These are phyloP conservation scores for Phytophthora pluvialis DNA, from an alignment of 352 stramenopile genomes.

Conservation along the genomic window DNA sequence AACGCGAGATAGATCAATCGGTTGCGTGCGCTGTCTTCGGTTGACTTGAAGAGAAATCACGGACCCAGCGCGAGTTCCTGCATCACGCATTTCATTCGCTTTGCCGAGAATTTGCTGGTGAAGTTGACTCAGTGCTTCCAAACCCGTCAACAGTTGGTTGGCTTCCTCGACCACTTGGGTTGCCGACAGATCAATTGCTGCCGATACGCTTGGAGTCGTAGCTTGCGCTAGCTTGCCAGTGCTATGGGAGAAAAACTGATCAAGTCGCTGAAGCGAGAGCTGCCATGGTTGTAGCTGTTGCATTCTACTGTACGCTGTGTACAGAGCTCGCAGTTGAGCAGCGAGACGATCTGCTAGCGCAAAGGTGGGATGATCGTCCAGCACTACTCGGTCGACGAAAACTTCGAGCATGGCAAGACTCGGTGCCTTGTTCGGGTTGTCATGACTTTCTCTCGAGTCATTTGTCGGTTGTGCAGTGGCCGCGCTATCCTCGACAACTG, in stretches of 20 bases:
- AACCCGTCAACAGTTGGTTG: conserved; percentile 43
- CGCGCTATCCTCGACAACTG: background rate
- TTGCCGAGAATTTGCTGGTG: conserved; percentile 64
- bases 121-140: conserved; percentile 56
- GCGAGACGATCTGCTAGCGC: conserved; percentile 66
- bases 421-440: background rate
- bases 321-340: conserved; percentile 64
- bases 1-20: conserved; percentile 43
- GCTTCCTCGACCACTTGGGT: conserved; percentile 37
- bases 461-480: background rate
- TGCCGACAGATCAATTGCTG: conserved; percentile 19
- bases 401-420: conserved; percentile 53
- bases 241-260: conserved; percentile 45
- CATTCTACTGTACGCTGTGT: conserved; percentile 57
- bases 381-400: conserved; percentile 57
- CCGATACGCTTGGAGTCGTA: background rate
- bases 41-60: conserved; percentile 15
- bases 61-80: conserved; percentile 14
- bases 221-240: conserved; percentile 11
- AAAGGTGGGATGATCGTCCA: conserved; percentile 83
- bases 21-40: conserved; percentile 30
- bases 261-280: conserved; percentile 49
- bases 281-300: conserved; percentile 62
- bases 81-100: conserved; percentile 57
- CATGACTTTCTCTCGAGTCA: background rate